These are phyloP conservation scores for Chrysanthemum seticuspe DNA, from an alignment of 129 eudicot species.

Conservation along the genomic window DNA sequence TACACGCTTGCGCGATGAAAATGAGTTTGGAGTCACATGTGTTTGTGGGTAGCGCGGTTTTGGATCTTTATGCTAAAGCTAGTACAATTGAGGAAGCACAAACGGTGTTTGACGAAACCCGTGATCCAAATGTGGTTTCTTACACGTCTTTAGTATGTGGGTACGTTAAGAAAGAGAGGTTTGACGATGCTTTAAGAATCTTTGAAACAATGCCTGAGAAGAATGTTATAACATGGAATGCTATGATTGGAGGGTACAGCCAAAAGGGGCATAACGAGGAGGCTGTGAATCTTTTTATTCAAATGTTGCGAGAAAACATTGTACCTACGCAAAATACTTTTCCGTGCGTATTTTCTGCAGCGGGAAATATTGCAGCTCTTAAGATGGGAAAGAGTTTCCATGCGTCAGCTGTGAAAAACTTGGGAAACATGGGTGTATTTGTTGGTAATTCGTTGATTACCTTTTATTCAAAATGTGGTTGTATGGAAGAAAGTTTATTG, in stretches of 20 bases:
- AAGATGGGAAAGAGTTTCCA: constrained; percentile 71
- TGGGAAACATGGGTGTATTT: constrained; percentile 38
- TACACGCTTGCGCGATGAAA: constrained; percentile 51
- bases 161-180: constrained; percentile 50
- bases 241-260: constrained; percentile 74
- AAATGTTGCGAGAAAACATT: constrained; percentile 64
- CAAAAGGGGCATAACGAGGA: constrained; percentile 65
- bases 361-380: constrained; percentile 64
- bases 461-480: constrained; percentile 83
- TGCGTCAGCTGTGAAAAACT: constrained; percentile 62
- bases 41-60: constrained; percentile 60
- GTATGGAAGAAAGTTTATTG: constrained; percentile 65
- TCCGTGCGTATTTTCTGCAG: constrained; percentile 62
- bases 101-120: constrained; percentile 53
- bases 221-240: constrained; percentile 71
- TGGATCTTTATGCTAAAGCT: constrained; percentile 52
- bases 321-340: constrained; percentile 50
- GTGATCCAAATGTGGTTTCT: constrained; percentile 69
- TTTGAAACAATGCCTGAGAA: constrained; percentile 62
- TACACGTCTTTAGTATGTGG: constrained; percentile 61
- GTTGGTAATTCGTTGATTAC: constrained; percentile 65
- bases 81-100: constrained; percentile 51
- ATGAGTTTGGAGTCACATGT: constrained; percentile 43
- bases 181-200: constrained; percentile 46
- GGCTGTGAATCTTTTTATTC: constrained; percentile 58